These are phyloP conservation scores for Syzygium aqueum DNA, from an alignment of 345 rosid species.

Conservation along the genomic window DNA sequence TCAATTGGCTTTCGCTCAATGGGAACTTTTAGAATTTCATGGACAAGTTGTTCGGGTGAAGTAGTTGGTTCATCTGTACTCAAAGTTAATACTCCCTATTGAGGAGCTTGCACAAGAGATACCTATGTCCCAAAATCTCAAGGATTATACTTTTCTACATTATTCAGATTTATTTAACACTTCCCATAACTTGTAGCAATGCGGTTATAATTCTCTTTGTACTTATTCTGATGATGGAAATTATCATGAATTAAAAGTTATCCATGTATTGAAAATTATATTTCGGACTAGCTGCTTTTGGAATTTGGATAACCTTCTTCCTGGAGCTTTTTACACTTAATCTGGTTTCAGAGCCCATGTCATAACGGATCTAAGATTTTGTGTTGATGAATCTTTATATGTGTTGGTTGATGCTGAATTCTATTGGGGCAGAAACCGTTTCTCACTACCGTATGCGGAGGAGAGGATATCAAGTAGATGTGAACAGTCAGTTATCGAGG, in stretches of 20 bases:
- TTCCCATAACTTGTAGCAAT: neutral
- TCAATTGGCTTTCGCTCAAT: neutral
- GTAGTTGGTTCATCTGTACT: neutral
- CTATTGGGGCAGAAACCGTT: slow-evolving; percentile 33
- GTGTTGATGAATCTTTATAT: neutral
- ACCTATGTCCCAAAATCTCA: neutral
- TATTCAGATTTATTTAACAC: neutral
- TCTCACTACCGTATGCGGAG: slow-evolving; percentile 39
- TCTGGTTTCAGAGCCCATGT: neutral
- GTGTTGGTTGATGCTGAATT: neutral
- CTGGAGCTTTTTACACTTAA: neutral
- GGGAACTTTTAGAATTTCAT: neutral
- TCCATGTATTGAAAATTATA: neutral
- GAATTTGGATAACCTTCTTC: neutral
- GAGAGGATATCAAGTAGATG: slow-evolving; percentile 28
- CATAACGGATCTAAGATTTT: neutral
- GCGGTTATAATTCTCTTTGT: neutral
- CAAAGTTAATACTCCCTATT: neutral
- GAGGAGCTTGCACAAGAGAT: neutral
- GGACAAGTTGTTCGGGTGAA: neutral
- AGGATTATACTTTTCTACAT: neutral
- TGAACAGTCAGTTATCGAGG: slow-evolving; percentile 19
- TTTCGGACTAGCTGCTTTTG: neutral
- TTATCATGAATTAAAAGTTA: neutral
- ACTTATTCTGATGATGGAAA: neutral